These are phyloP conservation scores for Chloranthus sessilifolius DNA, from an alignment of 164 flowering plant species.

Conservation along the genomic window DNA sequence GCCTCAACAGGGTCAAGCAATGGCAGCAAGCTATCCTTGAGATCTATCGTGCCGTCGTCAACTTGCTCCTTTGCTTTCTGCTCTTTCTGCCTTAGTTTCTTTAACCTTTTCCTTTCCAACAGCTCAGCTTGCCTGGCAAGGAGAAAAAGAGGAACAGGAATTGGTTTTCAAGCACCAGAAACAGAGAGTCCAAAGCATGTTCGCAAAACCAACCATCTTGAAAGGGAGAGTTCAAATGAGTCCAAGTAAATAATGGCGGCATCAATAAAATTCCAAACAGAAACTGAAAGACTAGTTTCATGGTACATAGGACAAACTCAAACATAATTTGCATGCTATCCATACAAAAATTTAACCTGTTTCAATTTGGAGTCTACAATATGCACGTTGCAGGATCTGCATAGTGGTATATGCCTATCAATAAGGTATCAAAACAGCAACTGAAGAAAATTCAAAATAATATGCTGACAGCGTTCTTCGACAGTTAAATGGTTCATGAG, in stretches of 20 bases:
- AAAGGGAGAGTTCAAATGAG: background rate
- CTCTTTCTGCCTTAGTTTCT: slow-evolving; percentile 76
- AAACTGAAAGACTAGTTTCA: too few relatives aligned
- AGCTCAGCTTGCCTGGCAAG: slow-evolving; percentile 59
- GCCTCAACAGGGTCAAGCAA: slow-evolving; percentile 22
- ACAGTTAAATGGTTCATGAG: too few relatives aligned
- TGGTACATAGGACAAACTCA: too few relatives aligned
- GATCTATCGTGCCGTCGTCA: slow-evolving; percentile 24
- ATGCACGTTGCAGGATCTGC: background rate
- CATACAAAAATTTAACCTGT: background rate
- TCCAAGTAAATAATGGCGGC: background rate
- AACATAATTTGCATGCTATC: too few relatives aligned
- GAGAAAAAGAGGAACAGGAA: background rate
- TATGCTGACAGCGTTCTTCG: too few relatives aligned
- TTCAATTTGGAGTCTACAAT: background rate
- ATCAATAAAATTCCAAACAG: background rate
- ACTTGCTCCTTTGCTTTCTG: slow-evolving; percentile 56
- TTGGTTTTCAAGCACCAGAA: background rate
- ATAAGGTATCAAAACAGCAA: background rate
- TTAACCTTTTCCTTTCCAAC: slow-evolving; percentile 63
- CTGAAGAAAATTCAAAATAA: background rate
- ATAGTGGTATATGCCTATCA: background rate
- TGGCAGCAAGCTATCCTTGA: slow-evolving; percentile 16
- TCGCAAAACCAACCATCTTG: background rate
- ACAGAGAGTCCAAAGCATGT: background rate